phyloP scores from a whole-genome alignment of 805 yeast genomes.

The Clavispora santaluciae region DNA sequence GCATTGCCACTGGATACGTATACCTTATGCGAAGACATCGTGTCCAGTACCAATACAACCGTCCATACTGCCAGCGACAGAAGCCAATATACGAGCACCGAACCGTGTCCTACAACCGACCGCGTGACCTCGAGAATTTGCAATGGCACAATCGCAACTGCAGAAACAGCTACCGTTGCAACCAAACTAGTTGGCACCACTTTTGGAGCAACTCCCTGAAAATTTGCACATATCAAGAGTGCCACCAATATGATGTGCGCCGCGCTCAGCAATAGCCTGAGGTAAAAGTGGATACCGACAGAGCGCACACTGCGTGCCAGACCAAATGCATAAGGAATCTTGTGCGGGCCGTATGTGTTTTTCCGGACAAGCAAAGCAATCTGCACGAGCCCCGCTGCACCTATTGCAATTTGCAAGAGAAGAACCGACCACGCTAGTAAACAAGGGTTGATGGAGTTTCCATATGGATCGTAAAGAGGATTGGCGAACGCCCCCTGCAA shows the following conservation, averaged over 20 bases:
- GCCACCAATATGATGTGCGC: not conserved
- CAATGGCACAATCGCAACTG: conserved; percentile 17
- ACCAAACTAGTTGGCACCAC: too few relatives aligned
- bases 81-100: conserved; percentile 23
- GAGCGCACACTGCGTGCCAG: conserved; percentile 13
- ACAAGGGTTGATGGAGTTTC: conserved; percentile 27
- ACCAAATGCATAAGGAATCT: conserved; percentile 22
- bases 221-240: not conserved
- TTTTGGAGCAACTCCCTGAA: conserved; percentile 4
- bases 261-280: conserved; percentile 2
- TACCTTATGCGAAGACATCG: conserved; percentile 16
- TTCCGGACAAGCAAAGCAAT: conserved; percentile 9
- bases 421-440: conserved; percentile 17
- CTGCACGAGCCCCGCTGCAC: conserved; percentile 14
- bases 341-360: conserved; percentile 18
- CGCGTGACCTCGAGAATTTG: conserved; percentile 20
- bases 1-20: conserved; percentile 7
- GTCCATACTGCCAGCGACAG: conserved; percentile 7
- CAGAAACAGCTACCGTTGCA: conserved; percentile 8
- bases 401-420: conserved; percentile 10
- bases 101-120: conserved; percentile 18
- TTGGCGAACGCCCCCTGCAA: not conserved
- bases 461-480: conserved; percentile 21
- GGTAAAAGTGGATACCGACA: conserved; percentile 12
- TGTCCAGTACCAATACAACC: conserved; percentile 16